These are phyloP conservation scores for Aethionema arabicum DNA, from an alignment of 345 rosid genomes.

Conservation along the genomic window DNA sequence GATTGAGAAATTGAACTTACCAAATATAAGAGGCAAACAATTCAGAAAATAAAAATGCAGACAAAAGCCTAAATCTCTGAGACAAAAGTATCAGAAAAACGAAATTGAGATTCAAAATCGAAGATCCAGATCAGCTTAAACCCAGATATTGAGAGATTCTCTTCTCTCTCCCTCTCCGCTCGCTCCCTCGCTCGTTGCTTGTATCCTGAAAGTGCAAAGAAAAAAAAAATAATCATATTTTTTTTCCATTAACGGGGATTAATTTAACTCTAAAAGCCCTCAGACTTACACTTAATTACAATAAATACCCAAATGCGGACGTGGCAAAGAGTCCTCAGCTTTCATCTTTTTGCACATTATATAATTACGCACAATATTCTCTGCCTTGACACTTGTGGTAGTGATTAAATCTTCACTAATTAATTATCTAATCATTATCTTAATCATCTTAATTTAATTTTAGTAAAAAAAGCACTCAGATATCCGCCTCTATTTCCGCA, in stretches of 20 bases:
- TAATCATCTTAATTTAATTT: not conserved
- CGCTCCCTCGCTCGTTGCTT: conserved; percentile 22
- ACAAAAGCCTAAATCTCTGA: conserved; percentile 11
- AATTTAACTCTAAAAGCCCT: not conserved
- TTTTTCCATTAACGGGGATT: conserved; percentile 22
- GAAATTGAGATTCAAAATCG: conserved; percentile 20
- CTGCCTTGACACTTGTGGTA: conserved; percentile 26
- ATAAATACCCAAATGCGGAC: conserved; percentile 23
- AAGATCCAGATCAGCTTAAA: conserved; percentile 37
- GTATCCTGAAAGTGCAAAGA: conserved; percentile 27
- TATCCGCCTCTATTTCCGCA: conserved; percentile 13
- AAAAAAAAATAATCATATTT: conserved; percentile 17
- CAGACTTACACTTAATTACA: conserved; percentile 4
- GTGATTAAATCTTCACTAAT: conserved; percentile 19
- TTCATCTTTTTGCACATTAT: conserved; percentile 10
- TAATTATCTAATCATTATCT: not conserved
- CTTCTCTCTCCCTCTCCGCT: not conserved
- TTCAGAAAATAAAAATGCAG: conserved; percentile 17
- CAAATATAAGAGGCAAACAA: conserved; percentile 16
- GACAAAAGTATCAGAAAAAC: conserved; percentile 1
- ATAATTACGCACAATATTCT: conserved; percentile 20
- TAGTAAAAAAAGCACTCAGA: not conserved
- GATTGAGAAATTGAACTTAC: conserved; percentile 28
- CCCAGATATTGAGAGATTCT: conserved; percentile 36
- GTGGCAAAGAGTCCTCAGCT: conserved; percentile 36